Base-by-base conservation (phyloP, 2,329 filamentous ascomycete species). In the Aspergillus novoparasiticus region DNA sequence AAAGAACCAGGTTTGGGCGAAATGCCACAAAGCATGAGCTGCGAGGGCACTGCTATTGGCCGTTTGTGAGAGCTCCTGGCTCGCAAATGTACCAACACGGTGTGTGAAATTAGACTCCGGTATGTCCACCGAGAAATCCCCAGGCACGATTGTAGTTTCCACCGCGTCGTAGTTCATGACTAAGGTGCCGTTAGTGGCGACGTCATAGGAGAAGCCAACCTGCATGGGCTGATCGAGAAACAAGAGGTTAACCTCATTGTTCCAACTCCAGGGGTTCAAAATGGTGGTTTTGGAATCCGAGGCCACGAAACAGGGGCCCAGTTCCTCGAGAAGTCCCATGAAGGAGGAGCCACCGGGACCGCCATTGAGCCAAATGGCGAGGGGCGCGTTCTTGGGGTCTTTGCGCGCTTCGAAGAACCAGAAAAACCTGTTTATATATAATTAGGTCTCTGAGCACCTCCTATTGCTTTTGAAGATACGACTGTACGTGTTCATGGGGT, bases 181-280 rank as follows among this genome's bases (percentile, higher is more conserved):
- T 8, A 36, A 71, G 11, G 80, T 82, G 14, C 76, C 79, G 50
- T 81, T 82, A 11, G 75, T 75, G 10, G 73, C 73, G 0, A 75
- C 67, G 59, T 80, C 80, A 71, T 88, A 89, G 11, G 83, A 86
- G 69, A 88, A 85, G 0, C 87, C 87, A 4, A 86, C 83, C 53
- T 85, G 83, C 11, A 82, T 84, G 9, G 86, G 89, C 73, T 91
- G 85, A 68, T 92, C 89, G 67, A 92, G 86, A 75, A 89, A 91
- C 16, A 92, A 84, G 83, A 90, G 86, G 66, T 90, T 90, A 65
- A 84, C 84, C 28, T 85, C 81, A 67, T 86, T 85, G 64, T 86
- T 88, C 85, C 87, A 90, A 0, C 86, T 86, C 76, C 84, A 87
- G 0, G 86, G 84, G 67, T 90, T 90, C 28, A 80, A 66, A 14